A percentile compares a stretch with the other conserved stretches of the same genome.
Evolutionary conservation across 768 basidiomycete species (phyloP).

Genomic region (Boletus fagicola): DNA sequence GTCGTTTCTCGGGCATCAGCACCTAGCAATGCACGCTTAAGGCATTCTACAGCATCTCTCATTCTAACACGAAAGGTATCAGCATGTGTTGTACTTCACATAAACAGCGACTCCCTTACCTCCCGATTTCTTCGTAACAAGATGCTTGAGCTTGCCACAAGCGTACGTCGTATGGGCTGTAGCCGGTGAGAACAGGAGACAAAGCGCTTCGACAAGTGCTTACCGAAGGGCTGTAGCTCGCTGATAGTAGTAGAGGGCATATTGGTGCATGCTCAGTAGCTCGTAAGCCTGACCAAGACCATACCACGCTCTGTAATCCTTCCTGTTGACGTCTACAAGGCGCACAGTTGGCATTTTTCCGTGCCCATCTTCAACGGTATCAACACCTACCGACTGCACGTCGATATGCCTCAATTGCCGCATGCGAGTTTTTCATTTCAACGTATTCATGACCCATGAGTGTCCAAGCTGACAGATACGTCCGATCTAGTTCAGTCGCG

Average conservation of each 20-base stretch:
- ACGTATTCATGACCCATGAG: slow-evolving; percentile 99
- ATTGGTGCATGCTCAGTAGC: slow-evolving; percentile 93
- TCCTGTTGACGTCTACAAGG: slow-evolving; percentile 84
- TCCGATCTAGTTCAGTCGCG: slow-evolving; percentile 92
- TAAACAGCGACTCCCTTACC: slow-evolving; percentile 43
- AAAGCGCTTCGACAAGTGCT: slow-evolving; percentile 8
- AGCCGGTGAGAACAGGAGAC: slow-evolving; percentile 1
- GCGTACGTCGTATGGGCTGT: slow-evolving; percentile 90
- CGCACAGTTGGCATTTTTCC: neutral
- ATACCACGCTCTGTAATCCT: slow-evolving; percentile 98
- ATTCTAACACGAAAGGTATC: slow-evolving; percentile 44
- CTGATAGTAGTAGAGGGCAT: slow-evolving; percentile 95
- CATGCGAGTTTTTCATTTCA: slow-evolving; percentile 99
- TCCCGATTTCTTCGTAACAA: slow-evolving; percentile 89
- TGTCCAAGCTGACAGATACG: slow-evolving; percentile 97
- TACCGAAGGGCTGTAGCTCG: slow-evolving; percentile 90
- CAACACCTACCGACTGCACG: slow-evolving; percentile 82
- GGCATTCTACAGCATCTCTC: slow-evolving; percentile 87
- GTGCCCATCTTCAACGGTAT: neutral
- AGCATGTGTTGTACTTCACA: neutral
- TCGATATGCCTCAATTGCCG: slow-evolving; percentile 96
- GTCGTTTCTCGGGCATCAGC: slow-evolving; percentile 75
- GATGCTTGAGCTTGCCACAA: slow-evolving; percentile 94
- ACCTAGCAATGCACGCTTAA: slow-evolving; percentile 83
- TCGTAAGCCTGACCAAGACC: slow-evolving; percentile 98